A percentile compares a stretch with the other conserved stretches of the same genome.
phyloP scores from a whole-genome alignment of 2,329 filamentous ascomycete species.

The Fusarium fracticaudum region DNA sequence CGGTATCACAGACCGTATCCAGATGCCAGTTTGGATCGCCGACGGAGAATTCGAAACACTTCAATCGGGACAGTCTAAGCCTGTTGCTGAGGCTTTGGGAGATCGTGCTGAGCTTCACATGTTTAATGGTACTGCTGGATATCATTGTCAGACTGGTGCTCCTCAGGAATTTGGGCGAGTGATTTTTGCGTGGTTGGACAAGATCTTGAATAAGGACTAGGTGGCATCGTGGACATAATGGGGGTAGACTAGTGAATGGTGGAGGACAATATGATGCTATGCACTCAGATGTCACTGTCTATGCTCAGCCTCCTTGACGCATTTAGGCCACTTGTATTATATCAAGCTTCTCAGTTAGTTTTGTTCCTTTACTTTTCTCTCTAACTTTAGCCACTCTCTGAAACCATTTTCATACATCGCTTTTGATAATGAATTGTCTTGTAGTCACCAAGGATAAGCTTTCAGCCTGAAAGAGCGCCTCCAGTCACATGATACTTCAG shows the following conservation, averaged over 20 bases:
- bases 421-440: too few species aligned
- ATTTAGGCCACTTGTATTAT: background rate
- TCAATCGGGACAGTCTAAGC: constrained; percentile 11
- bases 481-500: too few species aligned
- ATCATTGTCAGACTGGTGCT: constrained; percentile 20
- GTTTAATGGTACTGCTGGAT: constrained; percentile 19
- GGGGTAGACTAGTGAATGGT: background rate
- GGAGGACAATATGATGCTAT: too few species aligned
- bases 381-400: background rate
- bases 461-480: too few species aligned
- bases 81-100: background rate
- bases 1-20: constrained; percentile 16
- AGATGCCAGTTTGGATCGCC: constrained; percentile 38
- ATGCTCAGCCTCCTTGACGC: background rate
- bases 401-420: background rate
- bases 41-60: constrained; percentile 35
- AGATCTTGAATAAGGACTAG: background rate
- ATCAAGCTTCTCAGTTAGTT: background rate
- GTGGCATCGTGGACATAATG: too few species aligned
- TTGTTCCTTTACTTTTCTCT: background rate
- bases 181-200: constrained; percentile 17
- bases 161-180: background rate
- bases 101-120: constrained; percentile 3
- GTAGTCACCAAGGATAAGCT: too few species aligned
- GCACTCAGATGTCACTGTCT: too few species aligned